These are phyloP conservation scores for Primulina huaijiensis DNA, from an alignment of 257 asterid species.

Conservation along the genomic window DNA sequence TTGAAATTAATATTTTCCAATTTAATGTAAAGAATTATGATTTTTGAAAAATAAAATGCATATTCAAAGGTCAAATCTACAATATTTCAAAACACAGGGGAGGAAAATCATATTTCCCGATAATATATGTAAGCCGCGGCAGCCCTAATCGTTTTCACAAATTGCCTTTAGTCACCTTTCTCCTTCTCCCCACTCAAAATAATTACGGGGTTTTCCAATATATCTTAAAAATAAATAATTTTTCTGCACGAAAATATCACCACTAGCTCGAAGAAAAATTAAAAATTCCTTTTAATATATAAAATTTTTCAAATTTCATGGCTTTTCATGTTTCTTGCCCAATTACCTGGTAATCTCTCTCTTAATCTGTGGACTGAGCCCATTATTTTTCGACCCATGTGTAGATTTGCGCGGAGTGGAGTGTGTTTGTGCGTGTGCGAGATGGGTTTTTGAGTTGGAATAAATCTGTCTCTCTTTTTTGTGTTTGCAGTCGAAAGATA, in stretches of 20 bases:
- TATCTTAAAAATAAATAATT: too few relatives aligned
- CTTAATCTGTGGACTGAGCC: constrained; percentile 26
- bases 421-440: constrained; percentile 33
- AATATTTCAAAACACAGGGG: not conserved
- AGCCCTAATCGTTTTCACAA: not conserved
- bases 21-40: too few relatives aligned
- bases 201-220: not conserved
- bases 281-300: not conserved
- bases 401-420: constrained; percentile 22
- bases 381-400: constrained; percentile 18
- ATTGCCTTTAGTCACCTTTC: not conserved
- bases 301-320: constrained; percentile 35
- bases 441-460: constrained; percentile 29
- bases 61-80: not conserved
- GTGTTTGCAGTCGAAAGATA: constrained; percentile 71
- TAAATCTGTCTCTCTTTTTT: constrained; percentile 31
- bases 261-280: not conserved
- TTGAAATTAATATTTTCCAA: too few relatives aligned
- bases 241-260: not conserved
- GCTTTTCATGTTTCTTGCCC: constrained; percentile 99
- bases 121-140: not conserved
- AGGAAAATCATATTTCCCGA: not conserved
- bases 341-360: constrained; percentile 83
- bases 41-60: too few relatives aligned
- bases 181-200: not conserved